phyloP scores from a whole-genome alignment of 2,329 filamentous ascomycete genomes.

The Apiospora hydei region DNA sequence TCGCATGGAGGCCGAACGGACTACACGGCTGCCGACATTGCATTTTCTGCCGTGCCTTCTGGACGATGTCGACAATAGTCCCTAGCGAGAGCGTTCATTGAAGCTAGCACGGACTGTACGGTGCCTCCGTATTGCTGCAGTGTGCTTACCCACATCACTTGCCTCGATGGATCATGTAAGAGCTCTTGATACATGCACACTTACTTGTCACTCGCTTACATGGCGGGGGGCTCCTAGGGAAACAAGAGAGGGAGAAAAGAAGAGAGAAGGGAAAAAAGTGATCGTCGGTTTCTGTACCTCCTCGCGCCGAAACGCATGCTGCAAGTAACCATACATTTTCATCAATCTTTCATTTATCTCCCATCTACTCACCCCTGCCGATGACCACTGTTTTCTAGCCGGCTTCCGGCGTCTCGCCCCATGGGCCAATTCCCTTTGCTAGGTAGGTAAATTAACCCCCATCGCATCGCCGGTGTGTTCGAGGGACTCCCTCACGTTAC shows the following conservation, averaged over 20 bases:
- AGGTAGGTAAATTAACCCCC: not conserved
- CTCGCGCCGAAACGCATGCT: not conserved
- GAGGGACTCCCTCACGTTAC: not conserved
- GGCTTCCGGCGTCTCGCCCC: not conserved
- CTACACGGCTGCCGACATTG: not conserved
- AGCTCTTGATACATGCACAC: not conserved
- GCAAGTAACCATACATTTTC: not conserved
- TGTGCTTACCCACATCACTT: not conserved
- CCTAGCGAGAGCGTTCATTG: not conserved
- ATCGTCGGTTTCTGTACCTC: not conserved
- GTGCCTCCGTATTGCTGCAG: not conserved
- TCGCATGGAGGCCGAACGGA: not conserved
- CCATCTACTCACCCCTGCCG: not conserved
- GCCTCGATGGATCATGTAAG: not conserved
- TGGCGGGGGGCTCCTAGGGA: not conserved
- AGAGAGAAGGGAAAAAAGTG: not conserved
- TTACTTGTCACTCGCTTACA: not conserved
- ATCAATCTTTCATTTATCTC: not conserved
- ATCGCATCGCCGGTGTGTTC: no score
- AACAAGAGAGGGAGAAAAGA: not conserved
- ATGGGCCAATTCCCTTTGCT: not conserved
- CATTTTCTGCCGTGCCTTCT: not conserved
- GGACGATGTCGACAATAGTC: not conserved
- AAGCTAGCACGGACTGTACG: not conserved
- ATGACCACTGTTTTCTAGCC: not conserved